Evolutionary conservation across 2,329 filamentous ascomycete species (phyloP).

Genomic region (Parascedosporium putredinis): DNA sequence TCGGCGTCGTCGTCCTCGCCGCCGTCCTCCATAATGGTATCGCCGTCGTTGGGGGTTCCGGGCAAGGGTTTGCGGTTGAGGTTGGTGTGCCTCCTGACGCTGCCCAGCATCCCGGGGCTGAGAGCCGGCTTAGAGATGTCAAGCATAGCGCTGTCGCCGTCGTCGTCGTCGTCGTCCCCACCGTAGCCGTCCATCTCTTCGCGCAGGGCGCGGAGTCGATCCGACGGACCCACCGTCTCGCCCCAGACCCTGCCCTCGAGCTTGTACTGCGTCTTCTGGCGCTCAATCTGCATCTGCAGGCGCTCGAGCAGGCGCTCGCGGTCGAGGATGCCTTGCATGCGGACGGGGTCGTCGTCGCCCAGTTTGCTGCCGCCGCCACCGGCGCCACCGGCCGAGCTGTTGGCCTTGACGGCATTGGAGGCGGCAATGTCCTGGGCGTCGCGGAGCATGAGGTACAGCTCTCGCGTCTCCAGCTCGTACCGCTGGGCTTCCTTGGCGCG

Average conservation of each 20-base stretch:
- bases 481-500: constrained; percentile 85
- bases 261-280: constrained; percentile 96
- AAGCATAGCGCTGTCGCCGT: not conserved
- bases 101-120: constrained; percentile 63
- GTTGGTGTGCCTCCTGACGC: constrained; percentile 52
- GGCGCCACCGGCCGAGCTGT: constrained; percentile 21
- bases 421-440: constrained; percentile 95
- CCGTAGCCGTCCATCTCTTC: constrained; percentile 78
- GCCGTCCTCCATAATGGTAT: constrained; percentile 38
- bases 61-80: constrained; percentile 44
- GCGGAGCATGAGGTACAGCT: constrained; percentile 94
- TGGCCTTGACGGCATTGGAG: constrained; percentile 56
- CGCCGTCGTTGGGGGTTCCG: constrained; percentile 23
- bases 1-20: constrained; percentile 45
- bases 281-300: constrained; percentile 87
- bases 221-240: constrained; percentile 72
- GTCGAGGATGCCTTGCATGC: constrained; percentile 87
- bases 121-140: constrained; percentile 34
- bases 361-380: constrained; percentile 38
- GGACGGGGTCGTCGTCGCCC: constrained; percentile 56
- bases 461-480: constrained; percentile 90
- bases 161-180: constrained; percentile 20
- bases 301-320: constrained; percentile 87
- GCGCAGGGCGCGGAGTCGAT: constrained; percentile 80
- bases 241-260: constrained; percentile 89